Percentiles rank a stretch among this genome's conserved stretches.
Evolutionary conservation across 257 asterid genomes (phyloP).

Genomic region (Solanum chaucha): DNA sequence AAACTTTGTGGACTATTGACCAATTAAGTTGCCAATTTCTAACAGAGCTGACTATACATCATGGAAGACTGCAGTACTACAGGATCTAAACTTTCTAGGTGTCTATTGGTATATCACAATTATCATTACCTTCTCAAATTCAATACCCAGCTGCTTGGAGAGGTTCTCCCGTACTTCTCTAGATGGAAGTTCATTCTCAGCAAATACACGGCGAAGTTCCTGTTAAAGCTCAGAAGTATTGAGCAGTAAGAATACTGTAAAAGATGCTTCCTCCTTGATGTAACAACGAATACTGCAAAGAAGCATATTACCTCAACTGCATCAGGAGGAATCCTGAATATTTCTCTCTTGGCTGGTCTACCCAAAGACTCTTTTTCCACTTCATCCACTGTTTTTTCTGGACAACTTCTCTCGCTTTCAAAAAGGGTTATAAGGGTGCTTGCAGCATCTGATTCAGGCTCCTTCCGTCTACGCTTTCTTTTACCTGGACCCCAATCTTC

Average conservation of each 20-base stretch:
- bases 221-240: constrained; percentile 24
- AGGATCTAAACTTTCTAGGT: background rate
- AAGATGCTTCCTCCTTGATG: background rate
- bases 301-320: constrained; percentile 65
- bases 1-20: background rate
- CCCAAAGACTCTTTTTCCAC: constrained; percentile 13
- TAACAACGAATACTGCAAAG: background rate
- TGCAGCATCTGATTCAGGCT: constrained; percentile 66
- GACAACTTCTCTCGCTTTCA: constrained; percentile 31
- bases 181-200: constrained; percentile 91
- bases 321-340: constrained; percentile 60
- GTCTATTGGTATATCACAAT: constrained; percentile 8
- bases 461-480: constrained; percentile 56
- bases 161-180: constrained; percentile 59
- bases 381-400: constrained; percentile 24
- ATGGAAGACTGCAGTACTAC: background rate
- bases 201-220: constrained; percentile 81
- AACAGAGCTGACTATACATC: background rate
- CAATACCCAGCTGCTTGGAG: constrained; percentile 71
- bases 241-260: constrained; percentile 7
- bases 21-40: background rate
- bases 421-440: constrained; percentile 41
- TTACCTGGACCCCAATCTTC: constrained; percentile 96
- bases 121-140: constrained; percentile 62
- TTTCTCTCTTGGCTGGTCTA: constrained; percentile 41